Evolutionary conservation across 805 yeast species (phyloP), one percentile per base, ranked within the genome.

Genomic region (Isabelozyma pseudorhagii): DNA sequence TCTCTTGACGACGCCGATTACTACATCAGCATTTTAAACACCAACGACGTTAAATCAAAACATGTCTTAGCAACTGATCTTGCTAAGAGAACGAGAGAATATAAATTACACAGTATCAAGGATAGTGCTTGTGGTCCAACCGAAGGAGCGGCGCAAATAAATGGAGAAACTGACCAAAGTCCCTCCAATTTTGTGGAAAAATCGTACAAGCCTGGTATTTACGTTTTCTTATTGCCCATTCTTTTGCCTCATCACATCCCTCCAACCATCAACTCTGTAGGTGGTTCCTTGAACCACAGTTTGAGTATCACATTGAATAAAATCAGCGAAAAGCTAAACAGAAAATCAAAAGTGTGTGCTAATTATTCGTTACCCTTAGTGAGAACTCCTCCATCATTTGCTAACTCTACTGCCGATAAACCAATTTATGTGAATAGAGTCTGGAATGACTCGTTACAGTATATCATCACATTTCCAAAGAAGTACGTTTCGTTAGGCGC

Each of bases 391-490:
- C 85, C 85, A 0, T 77, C 81, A 5, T 76, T 78, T 61, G 83
- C 83, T 2, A 76, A 79, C 36, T 77, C 82, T 3, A 78, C 80
- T 7, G 72, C 82, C 5, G 85, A 87, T 60, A 88, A 86, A 60
- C 90, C 96, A 0, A 79, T 88, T 14, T 87, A 84, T 62, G 89
- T 88, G 36, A 86, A 85, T 61, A 75, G 88, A 53, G 76, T 83
- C 1, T 88, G 94, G 94, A 82, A 83, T 56, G 84, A 86, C 48
- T 64, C 89, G 0, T 66, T 88, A 38, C 82, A 83, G 49, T 88
- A 88, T 64, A 86, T 86, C 54, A 77, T 88, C 13, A 79, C 90
- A 0, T 77, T 88, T 50, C 91, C 92, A 0, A 77, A 77, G 50
- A 88, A 87, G 58, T 87, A 76, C 62, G 81, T 87, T 9, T 74